Evolutionary conservation across 495 filamentous ascomycete species (phyloP), one percentile per base, ranked within the genome.

Genomic region (Penicillium crystallinum): DNA sequence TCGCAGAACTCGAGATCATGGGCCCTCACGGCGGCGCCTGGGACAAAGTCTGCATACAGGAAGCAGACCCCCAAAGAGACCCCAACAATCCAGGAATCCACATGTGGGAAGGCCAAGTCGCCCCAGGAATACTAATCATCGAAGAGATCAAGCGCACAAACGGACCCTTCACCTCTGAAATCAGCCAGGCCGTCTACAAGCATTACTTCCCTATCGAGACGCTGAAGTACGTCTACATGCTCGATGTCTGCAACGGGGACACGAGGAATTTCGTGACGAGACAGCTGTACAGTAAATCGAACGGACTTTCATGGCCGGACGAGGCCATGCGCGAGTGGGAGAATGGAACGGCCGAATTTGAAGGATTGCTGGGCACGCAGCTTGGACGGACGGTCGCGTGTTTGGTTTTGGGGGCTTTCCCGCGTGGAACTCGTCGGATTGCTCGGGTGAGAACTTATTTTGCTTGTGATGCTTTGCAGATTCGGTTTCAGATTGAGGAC

Each of bases 341-440:
- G 22, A 6, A 14, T 17, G 21, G 40, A n/a, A 53, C 42, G 1
- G 25, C 51, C 1, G 42, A 46, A 17, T 53, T 39, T 10, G 23
- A 41, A 3, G 42, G 15, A 3, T 9, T 53, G 2, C 43, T 53
- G 8, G 51, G 51, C 5, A 38, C 51, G 12, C 12, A 17, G 12
- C 9, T 47, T 19, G 51, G 51, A 1, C 34, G n/a, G 14, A 19
- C 21, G 11, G 27, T 34, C 10, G 51, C 21, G 5, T 33, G 29
- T 41, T 8, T 53, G 23, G 11, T 53, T n/a, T 18, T 46, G 43
- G 34, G 43, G 12, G 51, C 51, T 9, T 40, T 53, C 9, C 1
- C 15, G 10, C 30, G 50, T 22, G 43, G 42, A 19, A 47, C 42
- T 30, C 51, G 43, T 0, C 51, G 42, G 5, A 41, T 53, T 25